Conservation (phyloP, 2,329 filamentous ascomycete species). For the Colletotrichum acutatum region DNA sequence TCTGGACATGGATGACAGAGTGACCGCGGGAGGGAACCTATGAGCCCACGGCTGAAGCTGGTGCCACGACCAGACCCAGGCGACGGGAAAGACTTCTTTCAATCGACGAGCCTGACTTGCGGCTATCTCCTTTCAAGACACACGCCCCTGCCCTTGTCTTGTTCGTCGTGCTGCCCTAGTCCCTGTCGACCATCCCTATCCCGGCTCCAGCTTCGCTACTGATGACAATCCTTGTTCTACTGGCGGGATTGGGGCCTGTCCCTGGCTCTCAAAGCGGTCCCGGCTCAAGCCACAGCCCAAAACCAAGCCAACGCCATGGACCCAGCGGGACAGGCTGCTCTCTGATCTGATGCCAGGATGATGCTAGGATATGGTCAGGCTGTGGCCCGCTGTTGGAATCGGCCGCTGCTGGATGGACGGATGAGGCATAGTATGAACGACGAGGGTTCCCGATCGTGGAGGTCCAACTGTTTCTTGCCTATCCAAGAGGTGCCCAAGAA, state of each 20-base stretch:
- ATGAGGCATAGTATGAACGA: conserved; percentile 20
- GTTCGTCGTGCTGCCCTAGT: background rate
- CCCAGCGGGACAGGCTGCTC: conserved; percentile 19
- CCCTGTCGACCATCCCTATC: conserved; percentile 6
- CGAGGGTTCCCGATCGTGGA: conserved; percentile 19
- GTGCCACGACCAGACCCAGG: background rate
- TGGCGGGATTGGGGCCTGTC: conserved; percentile 9
- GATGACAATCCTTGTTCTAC: conserved; percentile 5
- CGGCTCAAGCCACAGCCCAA: conserved; percentile 26
- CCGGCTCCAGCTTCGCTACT: conserved; percentile 11
- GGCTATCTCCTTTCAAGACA: conserved; percentile 21
- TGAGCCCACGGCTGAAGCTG: background rate
- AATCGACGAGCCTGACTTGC: conserved; percentile 16
- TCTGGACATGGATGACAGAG: background rate
- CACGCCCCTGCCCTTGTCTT: conserved; percentile 10
- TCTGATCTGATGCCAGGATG: conserved; percentile 36
- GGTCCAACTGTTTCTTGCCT: background rate
- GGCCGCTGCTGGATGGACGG: conserved; percentile 30
- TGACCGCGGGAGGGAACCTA: background rate
- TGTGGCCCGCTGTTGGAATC: conserved; percentile 25
- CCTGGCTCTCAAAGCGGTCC: conserved; percentile 18
- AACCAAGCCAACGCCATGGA: conserved; percentile 30
- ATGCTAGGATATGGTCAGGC: conserved; percentile 29
- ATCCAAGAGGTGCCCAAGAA: background rate
- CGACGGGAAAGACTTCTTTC: conserved; percentile 18